phyloP scores from a whole-genome alignment of 768 basidiomycete species.

The Podaxis sp. region DNA sequence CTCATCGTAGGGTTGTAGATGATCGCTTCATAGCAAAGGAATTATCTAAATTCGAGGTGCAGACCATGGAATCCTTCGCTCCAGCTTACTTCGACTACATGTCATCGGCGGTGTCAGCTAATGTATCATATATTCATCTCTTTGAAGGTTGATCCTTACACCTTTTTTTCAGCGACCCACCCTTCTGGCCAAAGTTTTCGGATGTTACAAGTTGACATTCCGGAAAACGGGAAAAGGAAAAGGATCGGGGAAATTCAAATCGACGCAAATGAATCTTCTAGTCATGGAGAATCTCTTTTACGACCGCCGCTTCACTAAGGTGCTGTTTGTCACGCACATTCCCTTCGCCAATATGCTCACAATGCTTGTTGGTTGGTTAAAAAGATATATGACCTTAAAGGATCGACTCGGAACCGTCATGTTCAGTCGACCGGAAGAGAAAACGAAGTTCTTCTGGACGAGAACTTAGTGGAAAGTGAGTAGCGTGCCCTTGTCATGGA shows the following conservation, averaged over 20 bases:
- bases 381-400: conserved; percentile 96
- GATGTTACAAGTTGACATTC: conserved; percentile 93
- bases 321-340: conserved; percentile 22
- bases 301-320: conserved; percentile 86
- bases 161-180: conserved; percentile 72
- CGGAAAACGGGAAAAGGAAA: conserved; percentile 75
- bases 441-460: conserved; percentile 94
- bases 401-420: conserved; percentile 90
- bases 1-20: conserved; percentile 46
- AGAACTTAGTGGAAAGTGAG: conserved; percentile 91
- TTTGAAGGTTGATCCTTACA: conserved; percentile 8
- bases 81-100: conserved; percentile 98
- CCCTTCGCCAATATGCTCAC: background rate
- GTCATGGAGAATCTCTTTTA: conserved; percentile 99
- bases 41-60: conserved; percentile 84
- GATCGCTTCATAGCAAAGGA: conserved; percentile 99
- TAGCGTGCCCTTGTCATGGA: background rate
- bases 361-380: background rate
- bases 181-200: conserved; percentile 93
- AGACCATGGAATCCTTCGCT: conserved; percentile 95
- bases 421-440: conserved; percentile 87
- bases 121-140: conserved; percentile 47
- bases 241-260: conserved; percentile 63
- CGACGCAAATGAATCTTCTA: conserved; percentile 90
- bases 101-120: conserved; percentile 86